Evolutionary conservation across 2,329 filamentous ascomycete species (phyloP).

Genomic region (Pseudogymnoascus sp.): DNA sequence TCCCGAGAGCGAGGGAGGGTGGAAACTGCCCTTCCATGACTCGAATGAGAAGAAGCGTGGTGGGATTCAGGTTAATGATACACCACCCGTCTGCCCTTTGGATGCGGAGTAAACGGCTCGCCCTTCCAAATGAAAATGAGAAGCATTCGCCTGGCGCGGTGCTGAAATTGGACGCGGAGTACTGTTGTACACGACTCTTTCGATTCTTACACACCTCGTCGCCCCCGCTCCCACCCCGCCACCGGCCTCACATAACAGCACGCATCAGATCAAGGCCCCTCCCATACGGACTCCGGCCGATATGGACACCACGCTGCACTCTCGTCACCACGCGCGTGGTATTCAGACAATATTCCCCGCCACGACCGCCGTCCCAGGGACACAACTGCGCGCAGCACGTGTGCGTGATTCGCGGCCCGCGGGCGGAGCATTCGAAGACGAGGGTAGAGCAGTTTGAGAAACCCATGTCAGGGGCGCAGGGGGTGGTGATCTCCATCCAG

Average conservation of each 20-base stretch:
- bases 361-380: not conserved
- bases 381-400: not conserved
- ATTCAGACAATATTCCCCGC: not conserved
- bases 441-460: not conserved
- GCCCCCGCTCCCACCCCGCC: not conserved
- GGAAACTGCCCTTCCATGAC: constrained; percentile 78
- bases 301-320: not conserved
- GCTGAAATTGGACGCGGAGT: not conserved
- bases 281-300: not conserved
- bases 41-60: constrained; percentile 78
- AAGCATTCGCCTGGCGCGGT: not conserved
- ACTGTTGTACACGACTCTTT: not conserved
- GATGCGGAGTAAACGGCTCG: constrained; percentile 61
- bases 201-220: not conserved
- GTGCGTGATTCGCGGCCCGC: not conserved
- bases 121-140: not conserved
- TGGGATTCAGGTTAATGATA: constrained; percentile 82
- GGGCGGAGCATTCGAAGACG: not conserved
- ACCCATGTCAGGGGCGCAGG: not conserved
- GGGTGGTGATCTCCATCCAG: not conserved
- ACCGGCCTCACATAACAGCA: not conserved
- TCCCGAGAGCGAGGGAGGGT: constrained; percentile 75
- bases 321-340: not conserved
- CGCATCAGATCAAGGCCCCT: not conserved
- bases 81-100: constrained; percentile 63